Evolutionary conservation across 2,329 filamentous ascomycete species (phyloP).

Genomic region (Botrytis fragariae): DNA sequence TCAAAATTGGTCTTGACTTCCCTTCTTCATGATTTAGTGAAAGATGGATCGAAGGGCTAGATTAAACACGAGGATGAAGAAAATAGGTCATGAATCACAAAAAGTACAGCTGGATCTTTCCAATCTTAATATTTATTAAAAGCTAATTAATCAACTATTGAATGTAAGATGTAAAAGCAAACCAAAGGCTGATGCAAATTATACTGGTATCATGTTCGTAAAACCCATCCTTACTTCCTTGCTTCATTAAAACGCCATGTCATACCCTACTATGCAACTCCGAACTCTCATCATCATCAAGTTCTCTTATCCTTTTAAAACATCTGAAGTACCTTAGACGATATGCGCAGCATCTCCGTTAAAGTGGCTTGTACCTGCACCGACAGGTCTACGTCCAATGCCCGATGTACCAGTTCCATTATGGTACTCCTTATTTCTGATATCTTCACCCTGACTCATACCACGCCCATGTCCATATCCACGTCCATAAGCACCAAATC

Average conservation of each 20-base stretch:
- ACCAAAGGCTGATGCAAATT: not conserved
- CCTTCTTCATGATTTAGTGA: no score
- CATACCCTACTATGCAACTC: not conserved
- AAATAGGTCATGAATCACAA: not conserved
- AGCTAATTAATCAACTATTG: not conserved
- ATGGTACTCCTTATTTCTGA: not conserved
- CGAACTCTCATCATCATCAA: not conserved
- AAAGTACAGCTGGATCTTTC: not conserved
- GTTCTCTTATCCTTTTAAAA: not conserved
- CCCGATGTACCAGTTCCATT: not conserved
- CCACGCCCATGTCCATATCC: constrained; percentile 2
- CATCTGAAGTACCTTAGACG: not conserved
- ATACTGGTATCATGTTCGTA: constrained; percentile 12
- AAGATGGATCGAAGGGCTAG: no score
- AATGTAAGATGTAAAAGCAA: not conserved
- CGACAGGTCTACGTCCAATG: constrained; percentile 14
- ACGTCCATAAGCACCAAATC: not conserved
- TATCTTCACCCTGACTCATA: constrained; percentile 4
- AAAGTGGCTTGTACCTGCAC: not conserved
- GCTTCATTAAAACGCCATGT: not conserved
- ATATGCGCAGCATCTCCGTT: constrained; percentile 8
- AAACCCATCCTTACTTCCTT: not conserved
- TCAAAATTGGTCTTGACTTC: no score
- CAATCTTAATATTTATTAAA: not conserved
- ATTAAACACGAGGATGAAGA: no score